Conservation (phyloP, 192 early-diverging fungal genomes). For the Podila clonocystis region DNA sequence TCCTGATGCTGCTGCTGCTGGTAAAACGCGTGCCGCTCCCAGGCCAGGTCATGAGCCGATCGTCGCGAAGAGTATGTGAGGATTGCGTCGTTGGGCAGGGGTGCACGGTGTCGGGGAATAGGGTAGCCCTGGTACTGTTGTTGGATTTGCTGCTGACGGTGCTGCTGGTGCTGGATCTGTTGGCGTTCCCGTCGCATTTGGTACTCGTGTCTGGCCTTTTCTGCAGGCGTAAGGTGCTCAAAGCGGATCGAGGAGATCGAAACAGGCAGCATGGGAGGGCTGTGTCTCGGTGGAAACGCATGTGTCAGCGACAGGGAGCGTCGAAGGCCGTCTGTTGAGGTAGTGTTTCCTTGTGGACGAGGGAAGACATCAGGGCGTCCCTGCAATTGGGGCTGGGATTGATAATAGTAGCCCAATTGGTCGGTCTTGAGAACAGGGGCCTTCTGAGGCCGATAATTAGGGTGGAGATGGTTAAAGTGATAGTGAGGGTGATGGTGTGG, state of each 20-base stretch:
- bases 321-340: not conserved
- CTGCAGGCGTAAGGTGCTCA: conserved; percentile 25
- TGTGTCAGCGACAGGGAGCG: conserved; percentile 23
- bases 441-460: not conserved
- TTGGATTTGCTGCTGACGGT: conserved; percentile 17
- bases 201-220: conserved; percentile 33
- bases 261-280: not conserved
- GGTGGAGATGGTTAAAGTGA: conserved; percentile 1
- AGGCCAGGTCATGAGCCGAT: conserved; percentile 28
- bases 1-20: conserved; percentile 37
- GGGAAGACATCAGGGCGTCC: not conserved
- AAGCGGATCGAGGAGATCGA: not conserved
- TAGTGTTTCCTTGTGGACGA: not conserved
- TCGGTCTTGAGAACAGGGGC: not conserved
- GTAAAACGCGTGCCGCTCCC: conserved; percentile 47
- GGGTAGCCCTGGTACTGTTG: conserved; percentile 12
- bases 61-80: conserved; percentile 15
- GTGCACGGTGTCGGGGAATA: not conserved
- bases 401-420: not conserved
- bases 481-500: conserved; percentile 5
- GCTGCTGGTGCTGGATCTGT: conserved; percentile 27
- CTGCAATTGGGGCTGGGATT: not conserved
- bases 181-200: conserved; percentile 25
- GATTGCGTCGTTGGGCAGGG: not conserved
- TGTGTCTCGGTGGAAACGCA: not conserved